Base-by-base conservation (phyloP, 306 rosid species). In the Carpinus fangiana region DNA sequence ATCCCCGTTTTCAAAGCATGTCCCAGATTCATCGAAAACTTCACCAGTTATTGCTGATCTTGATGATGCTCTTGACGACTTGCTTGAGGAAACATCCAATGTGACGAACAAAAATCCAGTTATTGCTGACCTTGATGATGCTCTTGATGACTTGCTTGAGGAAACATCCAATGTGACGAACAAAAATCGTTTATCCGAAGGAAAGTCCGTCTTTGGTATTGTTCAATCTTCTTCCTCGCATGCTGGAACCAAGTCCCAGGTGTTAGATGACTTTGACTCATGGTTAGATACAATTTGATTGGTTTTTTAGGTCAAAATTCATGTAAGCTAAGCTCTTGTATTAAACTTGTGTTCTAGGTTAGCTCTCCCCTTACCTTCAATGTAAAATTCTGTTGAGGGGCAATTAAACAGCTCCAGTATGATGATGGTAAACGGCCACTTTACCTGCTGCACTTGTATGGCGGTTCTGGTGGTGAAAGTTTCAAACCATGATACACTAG, bases 231-330 rank as follows among this genome's bases (percentile, higher is more conserved):
- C 65, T 64, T 77, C 88, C 31, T 70, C 92, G 13, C 74, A 56
- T 57, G 80, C 90, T 31, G 91, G 62, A 77, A 81, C 82, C 73
- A 85, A 79, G 82, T 56, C 90, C 74, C 64, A 79, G 82, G 73
- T 73, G 64, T 34, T 74, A 3, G 89, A 89, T 79, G 93, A 91
- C 67, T 89, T 93, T 79, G 94, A 91, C 77, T 85, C 94, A 65
- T 89, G 96, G 98, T 86, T 91, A 41, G 94, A 88, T 84, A 88
- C 96, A 73, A 78, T 91, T 70, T 91, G 88, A 86, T 69, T 52
- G 36, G 23, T 69, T 60, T 28, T 60, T 23, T 20, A 21, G 62
- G 52, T 53, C 36, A 13, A 72, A 69, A 38, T 75, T 54, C 72
- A 23, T 74, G 43, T 68, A 79, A 59, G 52, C 65, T 65, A 82